Evolutionary conservation across 371 early-diverging fungal species (phyloP).

Genomic region (Choanephora cucurbitarum): DNA sequence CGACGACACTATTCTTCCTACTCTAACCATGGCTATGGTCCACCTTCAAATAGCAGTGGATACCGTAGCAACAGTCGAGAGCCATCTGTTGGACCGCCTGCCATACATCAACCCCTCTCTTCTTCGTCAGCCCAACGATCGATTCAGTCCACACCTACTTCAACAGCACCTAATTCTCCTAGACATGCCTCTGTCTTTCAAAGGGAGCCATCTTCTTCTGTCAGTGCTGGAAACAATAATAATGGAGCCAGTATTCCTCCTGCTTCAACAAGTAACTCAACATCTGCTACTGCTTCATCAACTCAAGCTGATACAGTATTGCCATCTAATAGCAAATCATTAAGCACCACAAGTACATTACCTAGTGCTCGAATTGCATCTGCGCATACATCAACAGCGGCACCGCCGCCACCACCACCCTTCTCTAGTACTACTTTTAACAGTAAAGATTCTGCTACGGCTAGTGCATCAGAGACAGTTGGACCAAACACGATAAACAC

Average conservation of each 20-base stretch:
- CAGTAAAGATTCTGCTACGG: too few relatives aligned
- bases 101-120: constrained; percentile 3
- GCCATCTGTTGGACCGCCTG: constrained; percentile 11
- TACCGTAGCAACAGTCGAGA: constrained; percentile 14
- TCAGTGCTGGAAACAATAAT: background rate
- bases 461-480: too few relatives aligned
- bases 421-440: too few relatives aligned
- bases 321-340: background rate
- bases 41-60: constrained; percentile 7
- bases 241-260: background rate
- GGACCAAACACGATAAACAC: too few relatives aligned
- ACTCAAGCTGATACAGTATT: background rate
- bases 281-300: background rate
- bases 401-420: too few relatives aligned
- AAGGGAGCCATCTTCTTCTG: background rate
- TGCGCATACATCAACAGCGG: too few relatives aligned
- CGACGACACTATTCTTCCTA: constrained; percentile 7
- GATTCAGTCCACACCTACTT: constrained; percentile 22
- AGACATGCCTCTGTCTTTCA: constrained; percentile 2
- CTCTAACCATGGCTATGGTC: constrained; percentile 8
- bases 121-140: constrained; percentile 14
- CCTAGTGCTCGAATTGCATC: background rate
- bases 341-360: background rate
- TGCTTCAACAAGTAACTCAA: background rate
- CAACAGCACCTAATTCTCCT: constrained; percentile 27